Conservation (phyloP, 106 monocot genomes). For the Dioscorea dumetorum region DNA sequence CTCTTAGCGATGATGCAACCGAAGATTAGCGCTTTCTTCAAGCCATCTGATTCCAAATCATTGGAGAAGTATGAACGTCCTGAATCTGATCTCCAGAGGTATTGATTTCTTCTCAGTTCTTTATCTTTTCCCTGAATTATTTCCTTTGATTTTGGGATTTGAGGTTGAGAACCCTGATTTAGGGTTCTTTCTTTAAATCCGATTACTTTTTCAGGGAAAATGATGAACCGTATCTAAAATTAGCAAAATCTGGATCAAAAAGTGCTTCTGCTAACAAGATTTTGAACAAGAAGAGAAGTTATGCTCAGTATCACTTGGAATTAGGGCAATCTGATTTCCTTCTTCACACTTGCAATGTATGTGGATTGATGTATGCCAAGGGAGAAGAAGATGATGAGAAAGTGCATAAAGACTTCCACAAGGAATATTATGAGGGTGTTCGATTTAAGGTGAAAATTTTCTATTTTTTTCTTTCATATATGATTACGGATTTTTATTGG, state of each 20-base stretch:
- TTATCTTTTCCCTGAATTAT: not conserved
- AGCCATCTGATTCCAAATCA: not conserved
- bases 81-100: not conserved
- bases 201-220: not conserved
- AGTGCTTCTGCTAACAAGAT: not conserved
- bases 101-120: no score
- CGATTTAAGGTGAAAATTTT: constrained; percentile 53
- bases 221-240: not conserved
- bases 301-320: constrained; percentile 60
- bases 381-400: constrained; percentile 81
- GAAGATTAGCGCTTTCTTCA: constrained; percentile 30
- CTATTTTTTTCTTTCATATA: not conserved
- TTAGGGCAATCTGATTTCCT: constrained; percentile 67
- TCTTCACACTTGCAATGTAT: constrained; percentile 43
- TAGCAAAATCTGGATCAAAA: not conserved
- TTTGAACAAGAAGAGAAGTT: constrained; percentile 45
- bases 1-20: constrained; percentile 6
- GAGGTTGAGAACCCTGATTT: not conserved
- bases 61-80: not conserved
- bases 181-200: not conserved
- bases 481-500: not conserved
- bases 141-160: not conserved
- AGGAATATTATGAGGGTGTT: constrained; percentile 56
- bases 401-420: constrained; percentile 62
- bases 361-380: constrained; percentile 62